A percentile compares a stretch with the other conserved stretches of the same genome.
phyloP scores from a whole-genome alignment of 2,329 filamentous ascomycete genomes.

The Rhytidhysteron rufulum region DNA sequence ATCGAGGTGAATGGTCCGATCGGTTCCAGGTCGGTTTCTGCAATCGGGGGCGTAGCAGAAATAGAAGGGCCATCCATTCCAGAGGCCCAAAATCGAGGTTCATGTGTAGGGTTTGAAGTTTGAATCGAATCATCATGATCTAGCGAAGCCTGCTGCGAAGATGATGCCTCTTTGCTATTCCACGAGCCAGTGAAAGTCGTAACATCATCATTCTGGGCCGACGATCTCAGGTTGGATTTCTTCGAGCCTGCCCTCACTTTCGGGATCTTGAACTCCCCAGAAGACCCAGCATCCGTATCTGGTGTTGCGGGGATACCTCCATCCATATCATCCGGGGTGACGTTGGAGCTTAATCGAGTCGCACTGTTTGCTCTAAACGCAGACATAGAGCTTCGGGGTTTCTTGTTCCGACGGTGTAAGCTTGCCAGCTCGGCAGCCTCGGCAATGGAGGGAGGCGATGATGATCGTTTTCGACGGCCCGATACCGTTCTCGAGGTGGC shows the following conservation, averaged over 20 bases:
- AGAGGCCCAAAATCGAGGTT: constrained; percentile 19
- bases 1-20: constrained; percentile 42
- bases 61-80: constrained; percentile 44
- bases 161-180: constrained; percentile 20
- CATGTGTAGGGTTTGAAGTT: constrained; percentile 11
- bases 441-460: constrained; percentile 52
- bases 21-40: constrained; percentile 66
- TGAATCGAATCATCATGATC: constrained; percentile 1
- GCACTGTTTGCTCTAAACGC: constrained; percentile 17
- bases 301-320: constrained; percentile 33
- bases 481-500: constrained; percentile 20
- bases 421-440: constrained; percentile 51
- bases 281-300: constrained; percentile 30
- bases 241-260: constrained; percentile 15
- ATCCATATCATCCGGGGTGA: constrained; percentile 31
- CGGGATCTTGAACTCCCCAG: constrained; percentile 18
- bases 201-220: constrained; percentile 12
- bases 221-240: constrained; percentile 16
- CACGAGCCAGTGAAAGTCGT: constrained; percentile 9
- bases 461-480: constrained; percentile 44
- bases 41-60: constrained; percentile 72
- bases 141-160: background rate
- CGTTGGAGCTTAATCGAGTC: constrained; percentile 14
- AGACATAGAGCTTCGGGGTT: constrained; percentile 37
- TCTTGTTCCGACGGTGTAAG: constrained; percentile 48